phyloP scores from a whole-genome alignment of 345 rosid genomes.

The Anastatica hierochuntica region DNA sequence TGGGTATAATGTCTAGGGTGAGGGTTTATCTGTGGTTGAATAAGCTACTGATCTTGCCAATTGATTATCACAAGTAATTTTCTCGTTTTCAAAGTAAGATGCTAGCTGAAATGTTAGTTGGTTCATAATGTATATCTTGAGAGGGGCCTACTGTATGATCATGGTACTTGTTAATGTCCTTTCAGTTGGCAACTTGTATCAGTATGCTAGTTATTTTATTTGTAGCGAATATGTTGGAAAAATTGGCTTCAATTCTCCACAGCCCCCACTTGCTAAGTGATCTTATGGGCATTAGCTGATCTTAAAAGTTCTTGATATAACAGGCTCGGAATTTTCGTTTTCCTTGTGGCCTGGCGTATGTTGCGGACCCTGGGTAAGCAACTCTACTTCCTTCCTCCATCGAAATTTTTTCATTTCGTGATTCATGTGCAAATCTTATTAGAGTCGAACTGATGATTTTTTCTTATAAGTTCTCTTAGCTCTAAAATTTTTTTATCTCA shows the following conservation, averaged over 20 bases:
- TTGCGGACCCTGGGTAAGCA: conserved; percentile 90
- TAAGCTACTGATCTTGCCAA: background rate
- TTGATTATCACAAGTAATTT: background rate
- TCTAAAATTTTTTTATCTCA: background rate
- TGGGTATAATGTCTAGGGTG: background rate
- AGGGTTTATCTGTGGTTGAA: conserved; percentile 3
- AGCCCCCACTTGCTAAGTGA: too few relatives aligned
- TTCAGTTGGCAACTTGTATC: too few relatives aligned
- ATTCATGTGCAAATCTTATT: background rate
- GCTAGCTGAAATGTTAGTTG: too few relatives aligned
- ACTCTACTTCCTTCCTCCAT: conserved; percentile 11
- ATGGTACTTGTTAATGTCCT: too few relatives aligned
- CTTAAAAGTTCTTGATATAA: conserved; percentile 14
- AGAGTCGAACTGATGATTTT: background rate
- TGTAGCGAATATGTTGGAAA: too few relatives aligned
- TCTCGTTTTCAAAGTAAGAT: too few relatives aligned
- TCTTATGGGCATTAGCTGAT: conserved; percentile 9
- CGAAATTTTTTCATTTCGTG: conserved; percentile 4
- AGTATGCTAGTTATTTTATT: too few relatives aligned
- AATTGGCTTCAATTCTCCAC: too few relatives aligned
- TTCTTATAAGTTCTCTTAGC: background rate
- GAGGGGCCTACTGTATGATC: too few relatives aligned
- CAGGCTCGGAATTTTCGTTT: conserved; percentile 95
- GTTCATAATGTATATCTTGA: too few relatives aligned
- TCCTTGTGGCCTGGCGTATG: conserved; percentile 83